Conservation (phyloP, 2,329 filamentous ascomycete species). For the Sarocladiaceae sp. region DNA sequence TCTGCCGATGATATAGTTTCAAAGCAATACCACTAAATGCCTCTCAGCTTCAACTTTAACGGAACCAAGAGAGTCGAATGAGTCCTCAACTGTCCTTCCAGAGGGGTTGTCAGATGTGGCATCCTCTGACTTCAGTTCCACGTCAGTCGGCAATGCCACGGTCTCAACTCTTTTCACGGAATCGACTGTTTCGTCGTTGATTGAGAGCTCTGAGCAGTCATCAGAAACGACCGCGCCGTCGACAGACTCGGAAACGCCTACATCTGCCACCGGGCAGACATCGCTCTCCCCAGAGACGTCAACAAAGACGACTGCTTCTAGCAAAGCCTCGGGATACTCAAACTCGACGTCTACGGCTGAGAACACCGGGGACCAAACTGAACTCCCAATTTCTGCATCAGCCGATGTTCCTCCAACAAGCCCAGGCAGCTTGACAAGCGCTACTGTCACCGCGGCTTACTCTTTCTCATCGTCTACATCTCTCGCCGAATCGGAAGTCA, state of each 20-base stretch:
- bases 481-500: not conserved
- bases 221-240: not conserved
- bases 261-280: not conserved
- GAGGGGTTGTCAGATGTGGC: not conserved
- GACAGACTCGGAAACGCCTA: not conserved
- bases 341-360: not conserved
- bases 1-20: not conserved
- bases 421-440: not conserved
- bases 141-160: not conserved
- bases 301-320: not conserved
- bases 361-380: not conserved
- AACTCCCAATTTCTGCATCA: slow-evolving; percentile 5
- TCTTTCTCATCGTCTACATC: not conserved
- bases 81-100: not conserved
- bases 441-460: not conserved
- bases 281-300: not conserved
- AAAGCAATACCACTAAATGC: not conserved
- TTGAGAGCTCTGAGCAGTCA: not conserved
- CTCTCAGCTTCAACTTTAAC: not conserved
- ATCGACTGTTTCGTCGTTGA: not conserved
- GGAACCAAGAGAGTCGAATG: not conserved
- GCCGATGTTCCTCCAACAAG: slow-evolving; percentile 5
- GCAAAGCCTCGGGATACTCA: not conserved
- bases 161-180: not conserved
- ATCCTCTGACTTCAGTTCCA: not conserved